Conservation (phyloP, 805 yeast species). For the Yueomyces sinensis region DNA sequence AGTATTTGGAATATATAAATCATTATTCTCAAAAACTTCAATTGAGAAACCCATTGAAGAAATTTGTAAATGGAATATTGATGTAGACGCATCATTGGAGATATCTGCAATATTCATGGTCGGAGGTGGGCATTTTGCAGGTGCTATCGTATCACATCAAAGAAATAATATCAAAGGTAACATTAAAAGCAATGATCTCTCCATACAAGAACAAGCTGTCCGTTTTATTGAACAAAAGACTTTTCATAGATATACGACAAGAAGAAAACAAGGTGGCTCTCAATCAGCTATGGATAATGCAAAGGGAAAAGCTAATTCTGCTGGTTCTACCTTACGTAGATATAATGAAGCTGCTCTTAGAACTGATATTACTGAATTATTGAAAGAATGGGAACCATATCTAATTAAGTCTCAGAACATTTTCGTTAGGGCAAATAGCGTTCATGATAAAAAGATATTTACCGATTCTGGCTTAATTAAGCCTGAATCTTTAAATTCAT, state of each 20-base stretch:
- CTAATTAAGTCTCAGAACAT: conserved; percentile 53
- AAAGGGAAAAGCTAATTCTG: conserved; percentile 90
- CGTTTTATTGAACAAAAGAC: conserved; percentile 64
- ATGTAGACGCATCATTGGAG: conserved; percentile 13
- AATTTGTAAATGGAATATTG: conserved; percentile 28
- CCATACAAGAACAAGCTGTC: conserved; percentile 49
- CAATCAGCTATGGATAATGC: conserved; percentile 89
- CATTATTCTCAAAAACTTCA: conserved; percentile 35
- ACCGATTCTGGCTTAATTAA: conserved; percentile 45
- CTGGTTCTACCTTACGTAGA: conserved; percentile 83
- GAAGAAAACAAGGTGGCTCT: conserved; percentile 96
- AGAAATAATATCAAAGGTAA: conserved; percentile 45
- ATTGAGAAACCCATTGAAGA: conserved; percentile 37
- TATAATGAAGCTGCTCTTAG: conserved; percentile 77
- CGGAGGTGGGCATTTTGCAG: conserved; percentile 98
- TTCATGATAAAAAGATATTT: conserved; percentile 47
- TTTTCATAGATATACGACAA: conserved; percentile 87
- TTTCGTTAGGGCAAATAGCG: conserved; percentile 71
- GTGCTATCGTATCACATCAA: conserved; percentile 73
- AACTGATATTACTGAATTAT: conserved; percentile 60
- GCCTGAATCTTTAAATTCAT: conserved; percentile 44
- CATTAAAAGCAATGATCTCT: conserved; percentile 32
- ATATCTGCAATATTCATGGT: conserved; percentile 80
- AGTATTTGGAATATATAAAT: conserved; percentile 57
- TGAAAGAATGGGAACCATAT: conserved; percentile 50